Percentiles rank a stretch among this genome's conserved stretches.
Conservation (phyloP, 83 land plant species). For the Diphasiastrum complanatum region DNA sequence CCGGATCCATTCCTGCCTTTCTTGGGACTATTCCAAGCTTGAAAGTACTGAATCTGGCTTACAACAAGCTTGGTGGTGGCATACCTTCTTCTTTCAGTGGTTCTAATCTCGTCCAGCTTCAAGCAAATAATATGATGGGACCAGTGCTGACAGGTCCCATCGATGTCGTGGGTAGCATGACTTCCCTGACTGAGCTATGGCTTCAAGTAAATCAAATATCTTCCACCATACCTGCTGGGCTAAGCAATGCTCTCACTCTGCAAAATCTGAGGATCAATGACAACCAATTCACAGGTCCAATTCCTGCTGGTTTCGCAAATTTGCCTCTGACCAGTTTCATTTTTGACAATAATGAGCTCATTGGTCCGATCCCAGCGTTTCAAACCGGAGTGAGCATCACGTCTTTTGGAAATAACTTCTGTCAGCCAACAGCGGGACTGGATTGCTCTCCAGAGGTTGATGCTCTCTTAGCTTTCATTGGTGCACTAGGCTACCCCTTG, state of each 20-base stretch:
- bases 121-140: constrained; percentile 10
- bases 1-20: constrained; percentile 9
- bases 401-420: not conserved
- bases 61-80: constrained; percentile 20
- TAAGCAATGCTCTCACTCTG: not conserved
- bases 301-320: not conserved
- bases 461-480: constrained; percentile 4
- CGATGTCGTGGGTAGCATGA: constrained; percentile 9
- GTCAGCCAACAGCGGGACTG: not conserved
- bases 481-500: not conserved
- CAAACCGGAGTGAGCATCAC: not conserved
- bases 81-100: constrained; percentile 9
- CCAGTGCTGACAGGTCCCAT: constrained; percentile 1
- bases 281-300: constrained; percentile 2
- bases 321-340: not conserved
- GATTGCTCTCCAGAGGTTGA: constrained; percentile 4
- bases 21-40: constrained; percentile 11
- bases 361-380: constrained; percentile 2
- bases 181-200: constrained; percentile 3
- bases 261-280: constrained; percentile 7
- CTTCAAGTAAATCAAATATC: constrained; percentile 8
- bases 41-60: constrained; percentile 16
- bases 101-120: constrained; percentile 1
- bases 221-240: not conserved
- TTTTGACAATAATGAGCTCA: constrained; percentile 5